Evolutionary conservation across 805 yeast species (phyloP).

Genomic region (Spathaspora gorwiae): DNA sequence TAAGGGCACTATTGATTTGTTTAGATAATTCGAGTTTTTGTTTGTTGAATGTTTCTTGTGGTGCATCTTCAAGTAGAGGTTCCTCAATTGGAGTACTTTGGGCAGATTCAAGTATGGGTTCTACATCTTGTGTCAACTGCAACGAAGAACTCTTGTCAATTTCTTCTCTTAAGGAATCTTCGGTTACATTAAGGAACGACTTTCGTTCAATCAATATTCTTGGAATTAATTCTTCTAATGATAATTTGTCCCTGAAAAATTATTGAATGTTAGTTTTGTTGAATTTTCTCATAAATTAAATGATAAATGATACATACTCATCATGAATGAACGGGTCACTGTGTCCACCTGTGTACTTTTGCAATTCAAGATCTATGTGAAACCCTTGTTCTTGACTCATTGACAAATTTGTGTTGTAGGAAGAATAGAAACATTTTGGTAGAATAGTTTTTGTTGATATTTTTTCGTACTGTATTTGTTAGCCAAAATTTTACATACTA

Average conservation of each 20-base stretch:
- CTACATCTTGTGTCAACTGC: slow-evolving; percentile 1
- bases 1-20: slow-evolving; percentile 62
- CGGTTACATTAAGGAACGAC: slow-evolving; percentile 55
- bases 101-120: slow-evolving; percentile 6
- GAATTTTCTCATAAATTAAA: background rate
- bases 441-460: too few relatives aligned
- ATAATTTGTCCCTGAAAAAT: slow-evolving; percentile 31
- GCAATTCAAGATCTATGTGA: slow-evolving; percentile 22
- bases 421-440: too few relatives aligned
- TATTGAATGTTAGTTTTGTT: background rate
- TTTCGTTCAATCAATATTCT: slow-evolving; percentile 56
- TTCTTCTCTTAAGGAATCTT: slow-evolving; percentile 47
- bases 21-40: slow-evolving; percentile 51
- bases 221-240: slow-evolving; percentile 54
- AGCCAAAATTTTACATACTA: too few relatives aligned
- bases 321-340: slow-evolving; percentile 36
- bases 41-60: slow-evolving; percentile 40
- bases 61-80: slow-evolving; percentile 8
- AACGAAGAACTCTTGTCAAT: slow-evolving; percentile 19
- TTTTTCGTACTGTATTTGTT: too few relatives aligned
- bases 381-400: slow-evolving; percentile 5
- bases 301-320: slow-evolving; percentile 26
- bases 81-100: slow-evolving; percentile 6
- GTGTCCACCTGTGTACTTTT: slow-evolving; percentile 19
- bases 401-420: background rate